Percentiles rank a stretch among this genome's conserved stretches.
Evolutionary conservation across 345 rosid species (phyloP).

Genomic region (Populus deltoides): DNA sequence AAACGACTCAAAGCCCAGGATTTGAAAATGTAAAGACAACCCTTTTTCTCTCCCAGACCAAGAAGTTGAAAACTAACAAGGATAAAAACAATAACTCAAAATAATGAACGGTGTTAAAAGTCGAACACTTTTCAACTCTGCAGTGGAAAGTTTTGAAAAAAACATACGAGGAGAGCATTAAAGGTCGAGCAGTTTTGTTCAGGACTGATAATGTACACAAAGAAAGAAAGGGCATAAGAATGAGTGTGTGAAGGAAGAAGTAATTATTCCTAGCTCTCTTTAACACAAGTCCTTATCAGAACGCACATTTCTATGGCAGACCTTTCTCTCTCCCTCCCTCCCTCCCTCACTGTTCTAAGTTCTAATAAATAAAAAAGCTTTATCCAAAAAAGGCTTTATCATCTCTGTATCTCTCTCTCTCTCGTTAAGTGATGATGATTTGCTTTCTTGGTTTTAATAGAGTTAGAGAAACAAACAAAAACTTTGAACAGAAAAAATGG

Average conservation of each 20-base stretch:
- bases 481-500: constrained; percentile 21
- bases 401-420: not conserved
- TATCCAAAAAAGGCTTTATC: not conserved
- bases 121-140: constrained; percentile 14
- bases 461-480: constrained; percentile 16
- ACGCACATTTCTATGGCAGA: constrained; percentile 23
- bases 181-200: constrained; percentile 17
- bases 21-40: not conserved
- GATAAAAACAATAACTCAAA: constrained; percentile 18
- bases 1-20: constrained; percentile 12
- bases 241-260: not conserved
- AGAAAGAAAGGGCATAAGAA: constrained; percentile 4
- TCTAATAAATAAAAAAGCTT: not conserved
- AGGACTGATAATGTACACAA: constrained; percentile 15
- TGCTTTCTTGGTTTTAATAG: constrained; percentile 10
- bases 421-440: constrained; percentile 17
- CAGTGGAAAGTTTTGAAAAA: not conserved
- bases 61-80: not conserved
- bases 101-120: constrained; percentile 16
- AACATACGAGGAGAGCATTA: not conserved
- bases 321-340: constrained; percentile 1
- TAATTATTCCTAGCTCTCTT: constrained; percentile 10
- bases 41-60: not conserved
- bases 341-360: not conserved
- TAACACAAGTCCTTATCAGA: constrained; percentile 34